Conservation (phyloP, 208 protist species). For the Acanthamoeba comandoni region DNA sequence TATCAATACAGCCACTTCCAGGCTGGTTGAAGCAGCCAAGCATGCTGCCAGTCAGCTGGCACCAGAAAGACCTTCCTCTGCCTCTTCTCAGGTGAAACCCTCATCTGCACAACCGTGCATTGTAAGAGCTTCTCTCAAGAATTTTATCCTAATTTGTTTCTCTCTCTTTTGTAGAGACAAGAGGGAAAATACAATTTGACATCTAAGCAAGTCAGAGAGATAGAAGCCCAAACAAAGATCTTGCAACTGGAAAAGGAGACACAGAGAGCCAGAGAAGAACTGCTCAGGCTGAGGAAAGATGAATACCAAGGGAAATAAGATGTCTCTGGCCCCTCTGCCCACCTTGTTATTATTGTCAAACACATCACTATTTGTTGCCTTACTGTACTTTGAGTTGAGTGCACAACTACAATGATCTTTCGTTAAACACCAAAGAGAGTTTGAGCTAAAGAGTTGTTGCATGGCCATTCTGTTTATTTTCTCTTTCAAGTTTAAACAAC, state of each 20-base stretch:
- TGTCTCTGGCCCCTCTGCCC: too few species aligned
- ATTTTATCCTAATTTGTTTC: too few species aligned
- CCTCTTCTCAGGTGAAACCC: background rate
- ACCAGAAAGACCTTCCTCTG: background rate
- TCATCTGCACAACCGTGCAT: too few species aligned
- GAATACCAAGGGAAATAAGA: conserved; percentile 17
- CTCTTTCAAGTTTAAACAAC: too few species aligned
- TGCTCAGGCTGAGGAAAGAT: conserved; percentile 31
- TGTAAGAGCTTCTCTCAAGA: too few species aligned
- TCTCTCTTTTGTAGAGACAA: too few species aligned
- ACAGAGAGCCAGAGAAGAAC: conserved; percentile 26
- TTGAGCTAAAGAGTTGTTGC: background rate
- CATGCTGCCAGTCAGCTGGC: background rate
- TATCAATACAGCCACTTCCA: background rate
- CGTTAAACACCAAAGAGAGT: background rate
- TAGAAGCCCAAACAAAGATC: conserved; percentile 28
- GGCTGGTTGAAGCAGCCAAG: conserved; percentile 38
- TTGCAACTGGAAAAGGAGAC: conserved; percentile 32
- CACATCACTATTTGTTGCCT: background rate
- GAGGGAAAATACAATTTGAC: conserved; percentile 42
- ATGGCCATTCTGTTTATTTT: too few species aligned
- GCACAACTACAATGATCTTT: background rate
- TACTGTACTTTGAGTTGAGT: background rate
- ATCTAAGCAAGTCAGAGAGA: conserved; percentile 20
- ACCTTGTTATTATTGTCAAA: too few species aligned